Percentiles rank a stretch among this genome's conserved stretches.
Conservation (phyloP, 164 flowering plant species). For the Aristolochia fimbriata region DNA sequence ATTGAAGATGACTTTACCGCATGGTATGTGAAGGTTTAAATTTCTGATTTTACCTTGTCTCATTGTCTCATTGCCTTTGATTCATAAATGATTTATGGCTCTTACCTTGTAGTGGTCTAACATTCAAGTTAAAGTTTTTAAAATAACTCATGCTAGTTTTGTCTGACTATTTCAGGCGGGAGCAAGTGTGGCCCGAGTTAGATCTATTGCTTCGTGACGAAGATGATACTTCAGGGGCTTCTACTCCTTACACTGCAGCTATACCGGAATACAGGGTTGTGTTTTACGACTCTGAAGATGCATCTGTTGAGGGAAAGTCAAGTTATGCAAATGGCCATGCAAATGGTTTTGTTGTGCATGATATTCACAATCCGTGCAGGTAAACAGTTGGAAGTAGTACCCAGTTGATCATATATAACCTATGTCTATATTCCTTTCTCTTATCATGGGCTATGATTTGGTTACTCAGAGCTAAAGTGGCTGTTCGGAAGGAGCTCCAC, state of each 20-base stretch:
- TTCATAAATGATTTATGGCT: not conserved
- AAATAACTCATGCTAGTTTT: not conserved
- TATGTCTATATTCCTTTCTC: too few relatives aligned
- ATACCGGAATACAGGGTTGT: constrained; percentile 80
- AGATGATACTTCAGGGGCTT: constrained; percentile 50
- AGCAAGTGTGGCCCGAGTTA: constrained; percentile 85
- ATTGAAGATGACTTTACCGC: constrained; percentile 97
- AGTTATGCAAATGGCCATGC: constrained; percentile 44
- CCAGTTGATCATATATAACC: not conserved
- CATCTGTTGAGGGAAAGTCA: constrained; percentile 26
- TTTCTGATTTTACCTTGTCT: not conserved
- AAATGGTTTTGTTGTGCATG: constrained; percentile 74
- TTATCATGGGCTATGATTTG: too few relatives aligned
- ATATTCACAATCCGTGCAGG: constrained; percentile 96
- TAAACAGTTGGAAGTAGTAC: constrained; percentile 9
- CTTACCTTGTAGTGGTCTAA: not conserved
- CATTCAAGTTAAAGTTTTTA: not conserved
- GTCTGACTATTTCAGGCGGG: constrained; percentile 46
- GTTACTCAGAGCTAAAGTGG: constrained; percentile 70
- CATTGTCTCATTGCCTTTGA: not conserved
- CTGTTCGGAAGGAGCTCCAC: constrained; percentile 87
- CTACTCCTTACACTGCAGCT: constrained; percentile 92
- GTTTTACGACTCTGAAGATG: constrained; percentile 44
- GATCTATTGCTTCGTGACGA: constrained; percentile 81
- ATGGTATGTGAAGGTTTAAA: constrained; percentile 39